These are phyloP conservation scores for Phlegmacium glaucopus DNA, from an alignment of 768 basidiomycete species.

Conservation along the genomic window DNA sequence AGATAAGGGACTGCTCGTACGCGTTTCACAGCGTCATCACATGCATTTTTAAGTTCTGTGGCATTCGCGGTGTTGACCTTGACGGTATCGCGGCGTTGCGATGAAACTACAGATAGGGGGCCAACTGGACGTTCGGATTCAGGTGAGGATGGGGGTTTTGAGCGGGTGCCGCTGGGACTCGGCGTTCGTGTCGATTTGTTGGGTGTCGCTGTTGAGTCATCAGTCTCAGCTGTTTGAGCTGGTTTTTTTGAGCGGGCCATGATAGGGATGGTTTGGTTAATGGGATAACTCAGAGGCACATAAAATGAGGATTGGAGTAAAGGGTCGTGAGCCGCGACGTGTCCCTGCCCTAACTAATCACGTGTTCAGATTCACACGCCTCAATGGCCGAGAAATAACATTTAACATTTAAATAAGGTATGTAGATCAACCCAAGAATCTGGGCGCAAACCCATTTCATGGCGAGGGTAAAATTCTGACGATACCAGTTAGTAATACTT, in stretches of 20 bases:
- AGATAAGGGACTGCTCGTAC: slow-evolving; percentile 44
- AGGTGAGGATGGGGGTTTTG: slow-evolving; percentile 17
- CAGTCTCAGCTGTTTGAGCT: slow-evolving; percentile 1
- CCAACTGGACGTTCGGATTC: slow-evolving; percentile 48
- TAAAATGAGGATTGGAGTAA: no score
- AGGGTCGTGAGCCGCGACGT: no score
- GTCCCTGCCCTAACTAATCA: no score
- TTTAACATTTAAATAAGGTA: no score
- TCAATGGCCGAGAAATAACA: no score
- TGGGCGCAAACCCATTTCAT: no score
- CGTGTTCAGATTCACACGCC: no score
- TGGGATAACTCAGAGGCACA: no score
- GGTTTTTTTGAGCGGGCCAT: slow-evolving; percentile 19
- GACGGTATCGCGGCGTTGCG: slow-evolving; percentile 48
- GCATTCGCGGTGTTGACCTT: slow-evolving; percentile 59
- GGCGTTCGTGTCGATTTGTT: slow-evolving; percentile 10
- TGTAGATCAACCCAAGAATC: no score
- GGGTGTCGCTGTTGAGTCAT: not conserved
- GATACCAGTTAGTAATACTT: no score
- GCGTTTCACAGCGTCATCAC: slow-evolving; percentile 88
- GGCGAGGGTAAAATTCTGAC: no score
- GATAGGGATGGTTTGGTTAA: no score
- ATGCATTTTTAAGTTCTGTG: slow-evolving; percentile 64
- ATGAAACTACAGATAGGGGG: slow-evolving; percentile 45
- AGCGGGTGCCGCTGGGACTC: slow-evolving; percentile 13